Conservation (phyloP, 768 basidiomycete genomes). For the Mycena vulgaris region DNA sequence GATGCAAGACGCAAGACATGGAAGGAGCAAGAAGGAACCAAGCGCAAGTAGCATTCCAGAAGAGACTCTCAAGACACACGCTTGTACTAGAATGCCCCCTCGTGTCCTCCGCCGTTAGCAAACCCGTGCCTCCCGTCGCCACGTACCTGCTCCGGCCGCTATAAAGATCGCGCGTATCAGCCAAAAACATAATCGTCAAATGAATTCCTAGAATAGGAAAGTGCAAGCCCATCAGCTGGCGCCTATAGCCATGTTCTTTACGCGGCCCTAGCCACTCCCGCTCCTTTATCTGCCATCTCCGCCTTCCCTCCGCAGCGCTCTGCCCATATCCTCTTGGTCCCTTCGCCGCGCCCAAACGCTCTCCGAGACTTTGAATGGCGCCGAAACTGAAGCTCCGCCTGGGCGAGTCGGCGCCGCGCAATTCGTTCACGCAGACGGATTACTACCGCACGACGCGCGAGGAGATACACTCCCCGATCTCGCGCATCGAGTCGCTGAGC, state of each 20-base stretch:
- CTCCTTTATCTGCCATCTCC: too few relatives aligned
- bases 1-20: too few relatives aligned
- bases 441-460: slow-evolving; percentile 31
- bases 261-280: background rate
- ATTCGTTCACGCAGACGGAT: slow-evolving; percentile 31
- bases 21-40: too few relatives aligned
- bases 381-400: slow-evolving; percentile 13
- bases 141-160: background rate
- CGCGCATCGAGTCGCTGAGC: slow-evolving; percentile 11
- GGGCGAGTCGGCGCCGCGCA: slow-evolving; percentile 4
- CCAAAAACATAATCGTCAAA: background rate
- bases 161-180: background rate
- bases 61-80: too few relatives aligned
- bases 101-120: too few relatives aligned
- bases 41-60: too few relatives aligned
- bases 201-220: slow-evolving; percentile 1
- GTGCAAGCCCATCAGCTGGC: background rate
- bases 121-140: background rate
- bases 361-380: background rate
- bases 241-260: background rate
- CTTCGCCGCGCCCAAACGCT: too few relatives aligned
- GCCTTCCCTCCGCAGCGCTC: too few relatives aligned
- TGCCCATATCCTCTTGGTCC: background rate
- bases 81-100: too few relatives aligned
- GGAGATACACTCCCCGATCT: slow-evolving; percentile 30